These are phyloP conservation scores for Colletotrichum viniferum DNA, from an alignment of 2,329 filamentous ascomycete genomes.

Conservation along the genomic window DNA sequence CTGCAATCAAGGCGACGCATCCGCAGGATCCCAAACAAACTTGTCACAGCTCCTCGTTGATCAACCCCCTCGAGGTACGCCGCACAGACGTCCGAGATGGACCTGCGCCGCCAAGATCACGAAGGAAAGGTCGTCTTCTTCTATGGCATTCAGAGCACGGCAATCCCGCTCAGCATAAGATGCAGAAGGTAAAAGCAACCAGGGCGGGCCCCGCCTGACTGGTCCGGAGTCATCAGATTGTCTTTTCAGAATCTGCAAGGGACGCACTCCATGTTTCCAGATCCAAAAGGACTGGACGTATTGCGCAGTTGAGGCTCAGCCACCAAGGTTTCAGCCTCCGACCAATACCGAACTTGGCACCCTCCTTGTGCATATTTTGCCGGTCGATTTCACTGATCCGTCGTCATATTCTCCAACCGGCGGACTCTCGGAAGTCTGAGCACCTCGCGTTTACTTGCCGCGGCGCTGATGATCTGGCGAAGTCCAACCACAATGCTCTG, in stretches of 20 bases:
- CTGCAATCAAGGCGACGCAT: slow-evolving; percentile 2
- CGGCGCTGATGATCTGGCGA: background rate
- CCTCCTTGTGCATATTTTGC: slow-evolving; percentile 1
- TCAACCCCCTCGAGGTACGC: background rate
- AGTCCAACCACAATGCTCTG: slow-evolving; percentile 12
- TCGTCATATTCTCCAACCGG: background rate
- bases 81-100: slow-evolving; percentile 3
- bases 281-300: background rate
- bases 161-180: background rate
- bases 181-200: background rate
- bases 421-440: slow-evolving; percentile 10
- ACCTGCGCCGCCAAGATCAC: background rate
- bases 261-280: slow-evolving; percentile 4
- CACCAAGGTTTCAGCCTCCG: slow-evolving; percentile 20
- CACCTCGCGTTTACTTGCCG: slow-evolving; percentile 18
- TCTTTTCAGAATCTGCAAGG: slow-evolving; percentile 12
- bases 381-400: background rate
- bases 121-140: background rate
- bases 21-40: slow-evolving; percentile 17
- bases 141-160: background rate
- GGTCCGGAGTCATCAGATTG: background rate
- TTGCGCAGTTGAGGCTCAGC: background rate
- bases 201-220: background rate
- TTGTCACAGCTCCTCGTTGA: slow-evolving; percentile 18
- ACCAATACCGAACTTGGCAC: slow-evolving; percentile 18